Evolutionary conservation across 2,329 filamentous ascomycete species (phyloP), one percentile per base, ranked within the genome.

Genomic region (Fusarium sp.): DNA sequence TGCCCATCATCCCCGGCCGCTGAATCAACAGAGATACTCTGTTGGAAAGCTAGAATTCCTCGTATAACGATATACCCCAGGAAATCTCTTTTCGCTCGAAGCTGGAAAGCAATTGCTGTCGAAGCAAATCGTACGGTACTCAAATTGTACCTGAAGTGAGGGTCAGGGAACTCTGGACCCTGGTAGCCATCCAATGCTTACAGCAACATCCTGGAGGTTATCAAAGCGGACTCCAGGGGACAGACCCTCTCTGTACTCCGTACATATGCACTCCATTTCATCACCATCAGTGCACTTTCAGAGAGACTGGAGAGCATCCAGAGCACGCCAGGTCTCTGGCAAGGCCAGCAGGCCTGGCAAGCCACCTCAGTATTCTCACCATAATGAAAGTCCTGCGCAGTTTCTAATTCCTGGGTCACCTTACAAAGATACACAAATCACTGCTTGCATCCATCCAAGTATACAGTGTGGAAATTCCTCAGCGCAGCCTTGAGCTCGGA

Each of bases 401-500:
- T 61, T 23, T 33, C 18, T 18, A 38, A 44, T 66, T 60, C 35
- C 37, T 38, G 60, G 64, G 52, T 58, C 19, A 15, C 31, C 41
- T 35, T n/a, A n/a, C 15, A 35, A 35, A 35, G 23, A 46, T 63
- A 74, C 56, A 64, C 62, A 60, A 71, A 49, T 61, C 66, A 61
- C 62, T 72, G 44, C 42, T 66, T 33, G 38, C 39, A 35, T 14
- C 41, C 33, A 38, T 14, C 41, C 37, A 70, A 44, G 73, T 77
- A 77, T 66, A 77, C 76, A 76, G 76, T 78, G 76, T 63, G 62
- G 16, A 10, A 27, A 27, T 33, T 41, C 38, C 63, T 63, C 62
- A 77, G 76, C 76, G 76, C 76, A 77, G 73, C 66, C 72, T 72
- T 77, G 71, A 78, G 76, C 72, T 77, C 72, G 67, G 66, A 51